These are phyloP conservation scores for Phaeosphaeriaceae sp. DNA, from an alignment of 2,329 filamentous ascomycete genomes.

Conservation along the genomic window DNA sequence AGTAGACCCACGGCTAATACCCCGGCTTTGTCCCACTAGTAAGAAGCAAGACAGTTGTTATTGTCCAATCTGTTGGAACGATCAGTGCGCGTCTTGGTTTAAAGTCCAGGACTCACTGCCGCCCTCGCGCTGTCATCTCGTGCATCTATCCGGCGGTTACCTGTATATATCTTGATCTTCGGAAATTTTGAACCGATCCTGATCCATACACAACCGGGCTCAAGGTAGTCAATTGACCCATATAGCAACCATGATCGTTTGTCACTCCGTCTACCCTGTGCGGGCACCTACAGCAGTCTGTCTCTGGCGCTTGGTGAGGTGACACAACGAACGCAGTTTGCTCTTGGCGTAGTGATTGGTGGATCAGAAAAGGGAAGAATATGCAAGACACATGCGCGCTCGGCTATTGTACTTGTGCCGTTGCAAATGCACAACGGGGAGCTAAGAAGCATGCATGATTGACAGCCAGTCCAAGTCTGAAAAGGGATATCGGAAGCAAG, in stretches of 20 bases:
- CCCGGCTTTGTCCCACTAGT: constrained; percentile 4
- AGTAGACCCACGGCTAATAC: constrained; percentile 17
- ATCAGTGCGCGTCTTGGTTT: neutral
- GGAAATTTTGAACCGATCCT: neutral
- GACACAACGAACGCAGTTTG: neutral
- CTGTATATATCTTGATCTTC: constrained; percentile 2
- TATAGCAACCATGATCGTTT: neutral
- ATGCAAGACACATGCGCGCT: neutral
- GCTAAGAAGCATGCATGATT: neutral
- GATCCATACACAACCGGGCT: neutral
- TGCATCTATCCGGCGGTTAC: neutral
- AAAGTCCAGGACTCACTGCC: constrained; percentile 7
- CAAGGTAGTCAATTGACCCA: neutral
- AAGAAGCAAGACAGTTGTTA: neutral
- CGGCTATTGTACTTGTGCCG: neutral
- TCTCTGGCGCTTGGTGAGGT: neutral
- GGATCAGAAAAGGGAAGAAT: constrained; percentile 11
- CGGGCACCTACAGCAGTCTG: no score
- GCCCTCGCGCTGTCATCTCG: neutral
- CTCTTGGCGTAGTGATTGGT: neutral
- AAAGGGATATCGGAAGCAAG: no score
- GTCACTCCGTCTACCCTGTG: neutral
- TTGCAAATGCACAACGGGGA: no score
- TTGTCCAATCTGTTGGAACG: neutral
- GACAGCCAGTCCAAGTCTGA: neutral